Evolutionary conservation across 169 alveolate species (phyloP), one percentile per base, ranked within the genome.

Genomic region (Eimeria sp.): DNA sequence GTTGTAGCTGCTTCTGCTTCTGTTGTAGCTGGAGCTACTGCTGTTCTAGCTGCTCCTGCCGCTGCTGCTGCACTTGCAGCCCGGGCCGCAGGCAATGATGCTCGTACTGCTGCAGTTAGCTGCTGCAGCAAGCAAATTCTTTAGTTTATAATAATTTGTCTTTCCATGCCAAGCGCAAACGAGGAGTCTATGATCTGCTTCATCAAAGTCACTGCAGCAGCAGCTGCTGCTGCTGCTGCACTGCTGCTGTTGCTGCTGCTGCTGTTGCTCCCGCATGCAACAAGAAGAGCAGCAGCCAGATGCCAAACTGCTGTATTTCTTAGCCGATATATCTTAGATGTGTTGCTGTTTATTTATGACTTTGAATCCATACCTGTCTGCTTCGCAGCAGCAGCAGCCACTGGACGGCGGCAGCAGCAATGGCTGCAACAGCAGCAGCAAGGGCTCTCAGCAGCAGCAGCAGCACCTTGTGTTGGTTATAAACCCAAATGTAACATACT

Each of bases 201-300:
- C 82, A 2, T 10, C 82, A 27, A 49, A 5, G 1, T 9, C 82
- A 72, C 70, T 4, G 82, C 82, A 40, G 51, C 82, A 27, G 51
- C 82, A 3, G 82, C 43, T 3, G 82, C 82, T 13, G 43, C 82
- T 27, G 82, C 82, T 72, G 82, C 82, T 72, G 82, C 40, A 34
- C 45, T 72, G 51, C 47, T 72, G 82, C 22, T 61, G n/a, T 4
- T 61, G 70, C 70, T 61, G 70, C 18, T 61, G 70, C 18, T 61
- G 70, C 18, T 61, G 70, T 20, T 61, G 27, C 70, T 13, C 27
- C 70, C n/a, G 70, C 70, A 54, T 61, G 70, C 70, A 11, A n/a
- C 70, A 16, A 25, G n/a, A 14, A 25, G 27, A 16, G 70, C 70
- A 16, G n/a, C 20, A 18, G 70, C 70, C 1, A 2, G 20, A 20